Percentiles rank a stretch among this genome's conserved stretches.
Conservation (phyloP, 306 rosid species). For the Lithocarpus polystachyus region DNA sequence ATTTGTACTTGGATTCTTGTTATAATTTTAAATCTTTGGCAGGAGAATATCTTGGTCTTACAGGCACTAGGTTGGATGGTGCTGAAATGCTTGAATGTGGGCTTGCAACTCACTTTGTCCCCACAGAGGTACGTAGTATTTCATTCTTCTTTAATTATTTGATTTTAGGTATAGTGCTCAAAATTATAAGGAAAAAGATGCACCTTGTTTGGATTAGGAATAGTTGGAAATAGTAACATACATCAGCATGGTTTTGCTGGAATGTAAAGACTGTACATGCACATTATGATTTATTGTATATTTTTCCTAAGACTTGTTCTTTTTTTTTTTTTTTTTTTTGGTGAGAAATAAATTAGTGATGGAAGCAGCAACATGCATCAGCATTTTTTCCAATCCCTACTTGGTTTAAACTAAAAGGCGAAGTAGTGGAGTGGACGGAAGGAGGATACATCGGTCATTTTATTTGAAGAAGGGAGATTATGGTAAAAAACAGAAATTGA, state of each 20-base stretch:
- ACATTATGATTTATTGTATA: neutral
- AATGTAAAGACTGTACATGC: neutral
- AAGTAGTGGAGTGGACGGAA: neutral
- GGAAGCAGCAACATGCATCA: neutral
- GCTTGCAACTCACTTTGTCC: constrained; percentile 94
- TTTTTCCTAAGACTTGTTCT: neutral
- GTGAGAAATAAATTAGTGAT: no score
- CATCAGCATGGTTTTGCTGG: neutral
- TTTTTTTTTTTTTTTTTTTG: neutral
- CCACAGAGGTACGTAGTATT: constrained; percentile 47
- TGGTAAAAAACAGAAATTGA: no score
- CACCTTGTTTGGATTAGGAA: neutral
- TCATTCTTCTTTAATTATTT: constrained; percentile 1
- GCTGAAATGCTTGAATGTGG: constrained; percentile 94
- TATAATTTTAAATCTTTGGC: constrained; percentile 36
- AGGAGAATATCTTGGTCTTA: constrained; percentile 94
- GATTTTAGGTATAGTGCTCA: neutral
- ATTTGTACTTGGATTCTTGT: constrained; percentile 1
- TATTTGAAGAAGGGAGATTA: no score
- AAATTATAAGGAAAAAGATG: neutral
- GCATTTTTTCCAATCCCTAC: neutral
- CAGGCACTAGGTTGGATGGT: constrained; percentile 88
- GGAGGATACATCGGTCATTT: no score
- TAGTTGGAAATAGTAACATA: neutral
- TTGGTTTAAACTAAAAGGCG: neutral